A percentile compares a stretch with the other conserved stretches of the same genome.
Conservation (phyloP, 345 rosid species). For the thale cress (Arabidopsis thaliana) region DNA sequence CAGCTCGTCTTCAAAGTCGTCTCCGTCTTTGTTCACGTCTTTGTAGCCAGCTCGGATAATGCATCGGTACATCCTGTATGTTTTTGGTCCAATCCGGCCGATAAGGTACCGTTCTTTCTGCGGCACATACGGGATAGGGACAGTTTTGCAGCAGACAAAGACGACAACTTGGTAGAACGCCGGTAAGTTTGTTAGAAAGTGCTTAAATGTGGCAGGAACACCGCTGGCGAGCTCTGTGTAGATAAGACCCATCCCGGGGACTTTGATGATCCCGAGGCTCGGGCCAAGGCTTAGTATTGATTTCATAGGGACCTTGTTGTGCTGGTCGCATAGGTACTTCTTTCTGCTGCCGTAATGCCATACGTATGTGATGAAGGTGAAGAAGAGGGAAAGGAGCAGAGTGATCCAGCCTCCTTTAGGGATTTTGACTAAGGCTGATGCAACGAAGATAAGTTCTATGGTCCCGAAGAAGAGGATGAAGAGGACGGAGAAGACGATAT, state of each 20-base stretch:
- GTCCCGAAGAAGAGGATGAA: constrained; percentile 69
- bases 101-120: constrained; percentile 84
- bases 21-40: constrained; percentile 71
- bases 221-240: constrained; percentile 82
- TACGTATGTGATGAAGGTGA: constrained; percentile 60
- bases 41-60: constrained; percentile 87
- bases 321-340: constrained; percentile 79
- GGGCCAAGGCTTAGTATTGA: constrained; percentile 79
- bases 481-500: constrained; percentile 53
- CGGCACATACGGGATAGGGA: constrained; percentile 83
- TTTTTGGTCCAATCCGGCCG: constrained; percentile 91
- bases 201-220: constrained; percentile 80
- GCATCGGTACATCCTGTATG: constrained; percentile 88
- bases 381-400: constrained; percentile 62
- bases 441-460: constrained; percentile 69
- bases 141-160: constrained; percentile 82
- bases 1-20: constrained; percentile 80
- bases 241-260: constrained; percentile 93
- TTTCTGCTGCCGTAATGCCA: constrained; percentile 88
- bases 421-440: constrained; percentile 64
- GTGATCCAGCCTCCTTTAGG: constrained; percentile 84
- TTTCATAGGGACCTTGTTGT: constrained; percentile 84
- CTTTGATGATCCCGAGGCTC: constrained; percentile 83
- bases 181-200: constrained; percentile 81
- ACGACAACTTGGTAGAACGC: constrained; percentile 92